Conservation (phyloP, 2,329 filamentous ascomycete genomes). For the Neofusicoccum sp. region DNA sequence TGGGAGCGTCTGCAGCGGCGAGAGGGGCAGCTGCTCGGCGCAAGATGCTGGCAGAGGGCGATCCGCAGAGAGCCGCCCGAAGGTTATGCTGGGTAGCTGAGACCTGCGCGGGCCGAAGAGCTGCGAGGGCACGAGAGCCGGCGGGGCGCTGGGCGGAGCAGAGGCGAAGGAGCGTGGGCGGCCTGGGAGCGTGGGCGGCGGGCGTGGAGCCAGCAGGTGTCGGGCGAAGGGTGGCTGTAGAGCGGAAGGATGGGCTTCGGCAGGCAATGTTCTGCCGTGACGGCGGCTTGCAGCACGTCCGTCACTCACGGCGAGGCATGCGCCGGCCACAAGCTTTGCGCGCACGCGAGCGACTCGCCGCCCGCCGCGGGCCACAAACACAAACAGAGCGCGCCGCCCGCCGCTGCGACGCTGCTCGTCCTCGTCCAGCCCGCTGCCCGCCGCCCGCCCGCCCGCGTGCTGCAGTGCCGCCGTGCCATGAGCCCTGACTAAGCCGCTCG, state of each 20-base stretch:
- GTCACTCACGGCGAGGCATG: neutral
- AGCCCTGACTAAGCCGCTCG: slow-evolving; percentile 11
- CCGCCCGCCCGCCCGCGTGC: neutral
- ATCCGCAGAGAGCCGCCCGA: slow-evolving; percentile 9
- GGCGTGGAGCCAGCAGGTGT: neutral
- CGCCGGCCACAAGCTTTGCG: neutral
- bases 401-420: neutral
- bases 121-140: neutral
- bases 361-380: neutral
- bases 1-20: neutral
- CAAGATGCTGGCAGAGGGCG: slow-evolving; percentile 6
- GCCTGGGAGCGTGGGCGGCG: neutral
- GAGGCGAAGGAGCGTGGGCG: neutral
- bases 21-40: slow-evolving; percentile 9
- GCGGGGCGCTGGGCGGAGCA: neutral
- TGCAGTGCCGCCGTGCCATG: neutral
- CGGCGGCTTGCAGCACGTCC: slow-evolving; percentile 2
- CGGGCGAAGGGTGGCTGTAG: slow-evolving; percentile 8
- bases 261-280: slow-evolving; percentile 12
- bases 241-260: slow-evolving; percentile 16
- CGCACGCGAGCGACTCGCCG: neutral
- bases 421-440: neutral
- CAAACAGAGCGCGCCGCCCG: neutral
- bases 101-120: neutral
- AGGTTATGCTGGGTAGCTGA: slow-evolving; percentile 1